phyloP scores from a whole-genome alignment of 1,284 basidiomycete genomes.

The Cystobasidiaceae sp. region DNA sequence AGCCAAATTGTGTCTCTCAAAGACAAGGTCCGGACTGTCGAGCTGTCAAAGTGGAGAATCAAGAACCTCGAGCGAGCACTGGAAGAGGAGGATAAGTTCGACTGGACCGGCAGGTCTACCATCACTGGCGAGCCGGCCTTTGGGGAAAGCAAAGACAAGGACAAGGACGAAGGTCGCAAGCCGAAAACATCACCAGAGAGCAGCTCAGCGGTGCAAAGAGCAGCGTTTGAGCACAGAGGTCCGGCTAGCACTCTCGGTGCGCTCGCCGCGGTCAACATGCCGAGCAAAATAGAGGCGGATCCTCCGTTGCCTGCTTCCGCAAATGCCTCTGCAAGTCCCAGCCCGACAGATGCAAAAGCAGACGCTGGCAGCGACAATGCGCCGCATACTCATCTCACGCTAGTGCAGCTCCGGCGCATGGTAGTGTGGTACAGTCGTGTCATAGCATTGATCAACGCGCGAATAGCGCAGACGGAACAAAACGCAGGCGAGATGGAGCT shows the following conservation, averaged over 20 bases:
- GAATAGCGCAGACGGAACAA: slow-evolving; percentile 37
- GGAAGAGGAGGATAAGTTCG: slow-evolving; percentile 67
- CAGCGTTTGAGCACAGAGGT: slow-evolving; percentile 66
- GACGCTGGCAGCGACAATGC: slow-evolving; percentile 35
- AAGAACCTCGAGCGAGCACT: slow-evolving; percentile 74
- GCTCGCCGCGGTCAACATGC: slow-evolving; percentile 36
- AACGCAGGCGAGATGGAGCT: slow-evolving; percentile 40
- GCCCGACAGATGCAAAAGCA: slow-evolving; percentile 52
- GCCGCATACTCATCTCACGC: slow-evolving; percentile 34
- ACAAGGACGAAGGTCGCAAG: neutral
- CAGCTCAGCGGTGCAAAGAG: slow-evolving; percentile 49
- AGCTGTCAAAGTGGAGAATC: slow-evolving; percentile 67
- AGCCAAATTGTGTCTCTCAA: slow-evolving; percentile 74
- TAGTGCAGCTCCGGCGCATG: slow-evolving; percentile 67
- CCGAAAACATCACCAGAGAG: neutral
- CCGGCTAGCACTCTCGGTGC: slow-evolving; percentile 51
- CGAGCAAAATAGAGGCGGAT: slow-evolving; percentile 39
- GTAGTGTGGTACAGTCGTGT: slow-evolving; percentile 75
- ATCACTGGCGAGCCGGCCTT: slow-evolving; percentile 54
- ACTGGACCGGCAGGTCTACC: slow-evolving; percentile 82
- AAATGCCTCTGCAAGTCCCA: slow-evolving; percentile 42
- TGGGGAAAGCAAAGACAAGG: neutral
- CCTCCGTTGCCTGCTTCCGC: slow-evolving; percentile 30
- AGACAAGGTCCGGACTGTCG: slow-evolving; percentile 63
- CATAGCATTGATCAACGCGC: slow-evolving; percentile 58